Conservation (phyloP, 2,329 filamentous ascomycete genomes). For the Dothistroma septosporum region DNA sequence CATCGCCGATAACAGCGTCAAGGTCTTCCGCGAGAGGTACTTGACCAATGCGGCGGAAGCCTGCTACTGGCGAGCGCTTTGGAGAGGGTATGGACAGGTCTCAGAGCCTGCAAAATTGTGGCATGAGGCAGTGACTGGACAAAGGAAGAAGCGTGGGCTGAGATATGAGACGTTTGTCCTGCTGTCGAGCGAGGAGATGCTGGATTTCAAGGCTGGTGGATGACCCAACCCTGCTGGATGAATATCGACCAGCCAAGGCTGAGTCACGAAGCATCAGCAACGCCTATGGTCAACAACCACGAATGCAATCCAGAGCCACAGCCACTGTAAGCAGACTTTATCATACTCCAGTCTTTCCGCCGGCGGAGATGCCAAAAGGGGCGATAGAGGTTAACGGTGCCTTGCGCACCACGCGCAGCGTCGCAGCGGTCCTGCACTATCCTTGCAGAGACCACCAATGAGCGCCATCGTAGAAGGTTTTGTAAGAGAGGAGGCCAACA, state of each 20-base stretch:
- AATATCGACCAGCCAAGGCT: neutral
- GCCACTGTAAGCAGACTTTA: neutral
- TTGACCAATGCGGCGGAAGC: conserved; percentile 29
- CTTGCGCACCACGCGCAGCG: too few species aligned
- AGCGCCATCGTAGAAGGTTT: too few species aligned
- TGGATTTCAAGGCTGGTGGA: conserved; percentile 11
- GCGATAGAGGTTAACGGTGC: neutral
- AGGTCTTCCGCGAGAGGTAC: conserved; percentile 30
- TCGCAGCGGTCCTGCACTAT: too few species aligned
- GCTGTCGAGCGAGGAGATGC: conserved; percentile 22
- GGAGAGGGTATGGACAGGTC: conserved; percentile 16
- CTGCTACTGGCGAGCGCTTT: conserved; percentile 28
- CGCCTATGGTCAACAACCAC: neutral
- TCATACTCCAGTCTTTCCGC: neutral
- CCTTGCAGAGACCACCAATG: too few species aligned
- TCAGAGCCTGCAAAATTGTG: conserved; percentile 17
- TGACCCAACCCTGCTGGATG: neutral
- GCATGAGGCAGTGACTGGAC: conserved; percentile 5
- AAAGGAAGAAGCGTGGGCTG: conserved; percentile 15
- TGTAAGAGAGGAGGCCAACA: too few species aligned
- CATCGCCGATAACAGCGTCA: conserved; percentile 28
- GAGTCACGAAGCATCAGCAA: neutral
- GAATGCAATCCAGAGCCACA: neutral
- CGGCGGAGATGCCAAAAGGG: neutral
- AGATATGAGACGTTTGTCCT: conserved; percentile 23